Base-by-base conservation (phyloP, 768 basidiomycete genomes). In the Trametes gibbosa region DNA sequence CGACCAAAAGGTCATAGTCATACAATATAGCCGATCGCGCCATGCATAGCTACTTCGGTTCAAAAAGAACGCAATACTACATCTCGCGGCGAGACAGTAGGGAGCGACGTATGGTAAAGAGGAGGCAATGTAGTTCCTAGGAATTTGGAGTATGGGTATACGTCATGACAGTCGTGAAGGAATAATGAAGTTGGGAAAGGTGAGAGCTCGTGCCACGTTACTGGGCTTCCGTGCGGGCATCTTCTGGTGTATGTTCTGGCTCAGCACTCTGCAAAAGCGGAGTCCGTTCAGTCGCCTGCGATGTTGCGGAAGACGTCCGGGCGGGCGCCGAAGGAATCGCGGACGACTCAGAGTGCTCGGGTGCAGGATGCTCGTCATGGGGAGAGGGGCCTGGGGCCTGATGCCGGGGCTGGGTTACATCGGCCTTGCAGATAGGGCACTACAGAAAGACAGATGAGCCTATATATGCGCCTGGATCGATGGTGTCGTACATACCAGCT, bases 351-450 rank as follows among this genome's bases (percentile, higher is more conserved):
- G 23, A 10, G 12, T 35, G 24, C 19, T 53, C 50, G 8, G 19
- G 13, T 8, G 45, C 13, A 24, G 46, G 12, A 8, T 40, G 37
- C 35, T 51, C 57, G 17, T 19, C 17, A 32, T 32, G 29, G 13
- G 57, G 2, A 24, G 40, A 34, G 25, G 43, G 50, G 1, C 27
- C 57, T 2, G 42, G 19, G 5, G 65, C 32, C 25, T 43, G 37
- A 0, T 49, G 48, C 19, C 59, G 61, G 2, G 69, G 65, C 32
- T 84, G 82, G 1, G 94, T 96, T 48, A 97, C 92, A 69, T 97
- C 94, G 49, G 90, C 86, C 72, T 95, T 92, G 76, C 94, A 97
- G 2, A 95, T 80, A 5, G 94, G 94, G 66, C 94, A 97, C 93
- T 96, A 25, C 12, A 45, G n/a, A 56, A n/a, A 23, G 6, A 54